Percentiles rank a stretch among this genome's conserved stretches.
phyloP scores from a whole-genome alignment of 208 protist species.

The Trypanosoma brucei region DNA sequence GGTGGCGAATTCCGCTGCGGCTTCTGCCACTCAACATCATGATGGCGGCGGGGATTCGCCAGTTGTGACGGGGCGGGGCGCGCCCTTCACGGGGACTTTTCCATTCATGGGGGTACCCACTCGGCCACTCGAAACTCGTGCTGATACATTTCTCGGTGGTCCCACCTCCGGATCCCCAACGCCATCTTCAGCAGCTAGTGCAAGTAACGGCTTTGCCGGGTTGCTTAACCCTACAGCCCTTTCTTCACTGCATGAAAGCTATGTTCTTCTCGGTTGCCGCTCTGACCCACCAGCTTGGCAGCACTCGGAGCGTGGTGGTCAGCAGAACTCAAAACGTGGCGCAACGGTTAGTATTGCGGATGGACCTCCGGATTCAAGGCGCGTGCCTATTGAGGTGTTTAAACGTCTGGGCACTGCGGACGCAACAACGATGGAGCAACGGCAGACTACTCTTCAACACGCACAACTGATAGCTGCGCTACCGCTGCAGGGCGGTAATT shows the following conservation, averaged over 20 bases:
- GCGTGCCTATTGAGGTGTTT: background rate
- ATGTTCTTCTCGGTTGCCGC: slow-evolving; percentile 22
- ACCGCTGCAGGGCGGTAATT: background rate
- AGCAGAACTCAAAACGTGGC: background rate
- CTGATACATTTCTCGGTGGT: slow-evolving; percentile 11
- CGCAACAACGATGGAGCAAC: background rate
- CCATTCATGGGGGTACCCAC: slow-evolving; percentile 27
- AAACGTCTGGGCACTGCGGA: background rate
- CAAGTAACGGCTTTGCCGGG: background rate
- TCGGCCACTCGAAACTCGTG: slow-evolving; percentile 21
- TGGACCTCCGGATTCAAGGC: background rate
- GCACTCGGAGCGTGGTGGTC: background rate
- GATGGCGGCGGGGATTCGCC: background rate
- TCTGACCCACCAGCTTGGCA: background rate
- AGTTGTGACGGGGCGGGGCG: background rate
- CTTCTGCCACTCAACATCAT: background rate
- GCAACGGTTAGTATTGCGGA: background rate
- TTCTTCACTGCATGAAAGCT: slow-evolving; percentile 5
- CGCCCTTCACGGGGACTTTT: slow-evolving; percentile 17
- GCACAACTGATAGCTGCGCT: slow-evolving; percentile 10
- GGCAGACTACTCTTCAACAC: background rate
- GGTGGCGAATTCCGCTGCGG: background rate
- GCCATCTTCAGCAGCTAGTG: background rate
- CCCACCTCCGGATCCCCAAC: background rate
- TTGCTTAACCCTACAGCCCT: background rate